Evolutionary conservation across 768 basidiomycete species (phyloP).

Genomic region (Coprinopsis marcescibilis): DNA sequence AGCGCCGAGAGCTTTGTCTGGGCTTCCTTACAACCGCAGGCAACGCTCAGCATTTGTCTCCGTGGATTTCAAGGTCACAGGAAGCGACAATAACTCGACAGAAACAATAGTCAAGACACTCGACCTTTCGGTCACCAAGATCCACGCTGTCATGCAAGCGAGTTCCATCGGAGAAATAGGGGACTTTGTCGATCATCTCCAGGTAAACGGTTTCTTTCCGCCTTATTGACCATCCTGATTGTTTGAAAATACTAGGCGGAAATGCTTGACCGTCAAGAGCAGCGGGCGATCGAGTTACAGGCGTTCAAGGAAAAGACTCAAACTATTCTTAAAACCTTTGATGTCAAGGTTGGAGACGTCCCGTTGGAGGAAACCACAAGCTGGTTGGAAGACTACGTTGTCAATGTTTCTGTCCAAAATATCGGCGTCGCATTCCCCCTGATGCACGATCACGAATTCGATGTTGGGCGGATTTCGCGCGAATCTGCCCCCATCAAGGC

Average conservation of each 20-base stretch:
- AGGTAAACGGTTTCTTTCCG: slow-evolving; percentile 36
- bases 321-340: slow-evolving; percentile 69
- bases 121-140: slow-evolving; percentile 58
- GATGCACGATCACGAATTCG: slow-evolving; percentile 52
- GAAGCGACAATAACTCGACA: slow-evolving; percentile 21
- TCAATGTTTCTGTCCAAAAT: slow-evolving; percentile 52
- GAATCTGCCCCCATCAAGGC: slow-evolving; percentile 54
- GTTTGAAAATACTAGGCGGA: slow-evolving; percentile 47
- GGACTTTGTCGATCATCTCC: slow-evolving; percentile 82
- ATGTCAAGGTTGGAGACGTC: slow-evolving; percentile 47
- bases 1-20: slow-evolving; percentile 47
- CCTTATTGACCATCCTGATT: background rate
- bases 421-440: slow-evolving; percentile 92
- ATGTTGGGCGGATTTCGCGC: slow-evolving; percentile 26
- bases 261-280: slow-evolving; percentile 64
- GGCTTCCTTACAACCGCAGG: slow-evolving; percentile 45
- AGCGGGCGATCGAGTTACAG: slow-evolving; percentile 70
- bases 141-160: slow-evolving; percentile 92
- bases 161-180: slow-evolving; percentile 88
- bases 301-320: slow-evolving; percentile 81
- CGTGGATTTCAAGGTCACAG: slow-evolving; percentile 58
- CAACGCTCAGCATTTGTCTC: slow-evolving; percentile 79
- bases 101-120: slow-evolving; percentile 29
- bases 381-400: slow-evolving; percentile 52
- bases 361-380: slow-evolving; percentile 31